Conservation (phyloP, 768 basidiomycete species). For the Hebeloma cylindrosporum region DNA sequence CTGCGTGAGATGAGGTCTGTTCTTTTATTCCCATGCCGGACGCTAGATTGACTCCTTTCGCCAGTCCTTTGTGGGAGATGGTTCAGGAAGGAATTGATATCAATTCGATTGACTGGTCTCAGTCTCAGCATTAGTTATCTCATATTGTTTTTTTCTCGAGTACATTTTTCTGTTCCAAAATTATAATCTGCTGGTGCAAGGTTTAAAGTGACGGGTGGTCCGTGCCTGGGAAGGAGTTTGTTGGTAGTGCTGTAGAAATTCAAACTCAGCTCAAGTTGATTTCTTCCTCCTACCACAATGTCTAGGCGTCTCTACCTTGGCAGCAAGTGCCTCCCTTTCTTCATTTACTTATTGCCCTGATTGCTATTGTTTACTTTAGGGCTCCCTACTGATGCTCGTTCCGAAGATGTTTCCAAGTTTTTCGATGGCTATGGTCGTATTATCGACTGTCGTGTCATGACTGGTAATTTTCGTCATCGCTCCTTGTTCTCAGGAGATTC, state of each 20-base stretch:
- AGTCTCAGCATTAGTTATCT: constrained; percentile 71
- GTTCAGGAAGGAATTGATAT: constrained; percentile 98
- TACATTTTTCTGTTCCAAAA: constrained; percentile 13
- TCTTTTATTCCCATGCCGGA: constrained; percentile 2
- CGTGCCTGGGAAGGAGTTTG: constrained; percentile 38
- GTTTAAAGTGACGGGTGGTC: constrained; percentile 31
- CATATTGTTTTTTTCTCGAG: constrained; percentile 13
- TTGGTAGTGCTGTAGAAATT: constrained; percentile 28
- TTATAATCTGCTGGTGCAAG: constrained; percentile 7
- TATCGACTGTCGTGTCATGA: constrained; percentile 92
- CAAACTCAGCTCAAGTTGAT: constrained; percentile 45
- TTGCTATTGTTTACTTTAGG: constrained; percentile 40
- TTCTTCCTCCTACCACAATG: constrained; percentile 52
- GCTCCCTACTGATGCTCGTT: constrained; percentile 79
- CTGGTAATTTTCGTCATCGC: constrained; percentile 57
- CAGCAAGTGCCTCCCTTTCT: constrained; percentile 48
- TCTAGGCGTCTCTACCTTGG: constrained; percentile 85
- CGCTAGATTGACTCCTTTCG: constrained; percentile 12
- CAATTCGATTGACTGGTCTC: constrained; percentile 92
- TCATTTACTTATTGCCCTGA: not conserved
- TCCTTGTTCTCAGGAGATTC: not conserved
- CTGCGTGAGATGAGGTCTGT: constrained; percentile 91
- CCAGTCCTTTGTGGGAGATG: constrained; percentile 98
- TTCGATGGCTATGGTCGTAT: constrained; percentile 91
- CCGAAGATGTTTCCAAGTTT: constrained; percentile 82